Conservation (phyloP, 768 basidiomycete species). For the Strobilomyces confusus region DNA sequence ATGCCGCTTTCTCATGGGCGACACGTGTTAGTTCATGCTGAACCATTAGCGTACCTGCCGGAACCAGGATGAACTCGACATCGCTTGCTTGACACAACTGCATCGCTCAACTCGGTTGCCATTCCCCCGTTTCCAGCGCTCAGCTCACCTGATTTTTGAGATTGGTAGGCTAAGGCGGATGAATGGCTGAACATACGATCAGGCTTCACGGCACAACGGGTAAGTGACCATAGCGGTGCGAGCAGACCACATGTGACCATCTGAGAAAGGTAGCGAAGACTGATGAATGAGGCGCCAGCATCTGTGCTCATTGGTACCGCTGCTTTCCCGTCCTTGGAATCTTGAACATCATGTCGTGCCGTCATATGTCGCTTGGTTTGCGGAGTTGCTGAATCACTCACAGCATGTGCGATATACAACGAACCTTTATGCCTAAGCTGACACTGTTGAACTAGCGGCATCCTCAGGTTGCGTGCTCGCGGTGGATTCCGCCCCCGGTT, state of each 20-base stretch:
- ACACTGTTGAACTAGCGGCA: background rate
- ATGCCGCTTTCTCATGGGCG: background rate
- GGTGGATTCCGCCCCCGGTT: no score
- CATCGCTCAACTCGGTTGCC: background rate
- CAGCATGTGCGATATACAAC: background rate
- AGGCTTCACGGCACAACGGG: background rate
- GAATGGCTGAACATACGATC: background rate
- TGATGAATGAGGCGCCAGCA: background rate
- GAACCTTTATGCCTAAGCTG: background rate
- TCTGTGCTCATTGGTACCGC: no score
- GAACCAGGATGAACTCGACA: constrained; percentile 1
- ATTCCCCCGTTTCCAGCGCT: background rate
- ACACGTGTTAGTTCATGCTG: background rate
- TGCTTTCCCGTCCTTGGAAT: no score
- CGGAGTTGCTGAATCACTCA: no score
- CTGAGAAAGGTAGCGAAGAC: background rate
- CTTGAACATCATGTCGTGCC: no score
- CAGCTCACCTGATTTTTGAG: background rate
- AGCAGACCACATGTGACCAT: background rate
- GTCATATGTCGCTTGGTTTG: background rate
- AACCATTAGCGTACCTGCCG: constrained; percentile 1
- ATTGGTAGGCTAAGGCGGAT: background rate
- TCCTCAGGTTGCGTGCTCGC: background rate
- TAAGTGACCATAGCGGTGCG: no score
- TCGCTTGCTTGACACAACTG: constrained; percentile 12